A percentile compares a stretch with the other conserved stretches of the same genome.
Evolutionary conservation across 352 stramenopile species (phyloP).

Genomic region (Thraustochytrium striatum): DNA sequence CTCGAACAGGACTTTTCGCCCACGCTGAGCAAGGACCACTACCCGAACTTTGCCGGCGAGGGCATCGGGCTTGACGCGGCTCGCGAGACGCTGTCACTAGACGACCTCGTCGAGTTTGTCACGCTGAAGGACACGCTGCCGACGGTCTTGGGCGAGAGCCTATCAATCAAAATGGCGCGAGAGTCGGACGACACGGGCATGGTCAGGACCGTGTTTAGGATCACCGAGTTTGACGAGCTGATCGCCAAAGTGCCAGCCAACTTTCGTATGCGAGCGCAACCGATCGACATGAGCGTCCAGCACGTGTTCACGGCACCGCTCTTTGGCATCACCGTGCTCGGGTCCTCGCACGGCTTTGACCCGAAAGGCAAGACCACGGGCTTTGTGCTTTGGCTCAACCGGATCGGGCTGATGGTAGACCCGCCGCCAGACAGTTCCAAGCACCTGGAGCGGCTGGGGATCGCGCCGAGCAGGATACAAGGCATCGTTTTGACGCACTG

Average conservation of each 20-base stretch:
- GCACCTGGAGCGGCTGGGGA: conserved; percentile 74
- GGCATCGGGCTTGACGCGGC: conserved; percentile 72
- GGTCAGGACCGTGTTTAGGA: not conserved
- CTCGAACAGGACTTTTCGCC: conserved; percentile 69
- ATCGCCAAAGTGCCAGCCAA: conserved; percentile 17
- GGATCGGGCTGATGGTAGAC: conserved; percentile 92
- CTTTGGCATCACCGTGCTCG: conserved; percentile 90
- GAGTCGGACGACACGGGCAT: conserved; percentile 16
- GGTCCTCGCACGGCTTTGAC: conserved; percentile 91
- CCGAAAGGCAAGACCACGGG: conserved; percentile 84
- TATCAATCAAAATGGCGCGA: not conserved
- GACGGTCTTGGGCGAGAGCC: not conserved
- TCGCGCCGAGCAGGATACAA: conserved; percentile 83
- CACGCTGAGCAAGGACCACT: conserved; percentile 66
- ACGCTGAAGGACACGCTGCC: not conserved
- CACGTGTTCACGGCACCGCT: conserved; percentile 81
- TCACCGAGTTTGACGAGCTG: conserved; percentile 4
- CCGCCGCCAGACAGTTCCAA: conserved; percentile 82
- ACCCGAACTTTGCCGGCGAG: conserved; percentile 78
- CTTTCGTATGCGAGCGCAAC: too few species aligned
- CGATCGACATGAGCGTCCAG: conserved; percentile 53
- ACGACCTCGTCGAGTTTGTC: conserved; percentile 29
- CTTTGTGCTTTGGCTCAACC: conserved; percentile 96
- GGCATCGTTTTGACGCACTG: conserved; percentile 94
- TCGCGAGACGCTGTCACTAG: not conserved